Base-by-base conservation (phyloP, 495 filamentous ascomycete species). In the Beverwykella pulmonaria region DNA sequence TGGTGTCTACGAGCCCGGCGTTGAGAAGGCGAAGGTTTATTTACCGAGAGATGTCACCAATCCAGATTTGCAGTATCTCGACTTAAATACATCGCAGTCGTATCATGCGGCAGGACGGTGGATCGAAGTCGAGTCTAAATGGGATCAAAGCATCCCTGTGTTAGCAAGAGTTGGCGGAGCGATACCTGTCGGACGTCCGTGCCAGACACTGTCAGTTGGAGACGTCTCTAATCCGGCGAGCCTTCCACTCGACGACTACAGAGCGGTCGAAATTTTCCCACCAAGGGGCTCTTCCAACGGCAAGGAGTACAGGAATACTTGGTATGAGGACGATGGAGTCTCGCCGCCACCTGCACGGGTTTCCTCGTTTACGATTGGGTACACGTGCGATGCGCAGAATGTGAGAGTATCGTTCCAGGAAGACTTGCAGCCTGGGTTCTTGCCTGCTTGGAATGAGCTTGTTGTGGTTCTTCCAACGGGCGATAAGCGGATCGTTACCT, bases 301-400 rank as follows among this genome's bases (percentile, higher is more conserved):
- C 15, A 63, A 57, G 25, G 53, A 65, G 20, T 84, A 82, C 70
- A 60, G 55, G 20, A 80, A 68, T 39, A 80, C 79, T 5, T 89
- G 87, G 87, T 80, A 80, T 36, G 87, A 89, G 71, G 87, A 89
- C 67, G 85, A 89, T 73, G 87, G 87, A 5, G 79, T 85, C 47
- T 83, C 84, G 17, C 67, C 77, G 34, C 56, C 76, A 14, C 76
- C 80, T 1, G 73, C 57, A 20, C 34, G 71, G 23, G 80, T 82
- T 10, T 78, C 82, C 12, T 52, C 23, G 49, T 75, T 75, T 61
- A 62, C 57, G 26, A 0, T 75, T 29, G 44, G 19, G 17, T 77
- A 77, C 55, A 30, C 8, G 7, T 68, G 57, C 25, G 64, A 36
- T 9, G 65, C 59, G 50, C 60, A 23, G 15, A 46, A 64, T 59